Conservation (phyloP, 2,329 filamentous ascomycete genomes). For the Metarhizium guizhouense region DNA sequence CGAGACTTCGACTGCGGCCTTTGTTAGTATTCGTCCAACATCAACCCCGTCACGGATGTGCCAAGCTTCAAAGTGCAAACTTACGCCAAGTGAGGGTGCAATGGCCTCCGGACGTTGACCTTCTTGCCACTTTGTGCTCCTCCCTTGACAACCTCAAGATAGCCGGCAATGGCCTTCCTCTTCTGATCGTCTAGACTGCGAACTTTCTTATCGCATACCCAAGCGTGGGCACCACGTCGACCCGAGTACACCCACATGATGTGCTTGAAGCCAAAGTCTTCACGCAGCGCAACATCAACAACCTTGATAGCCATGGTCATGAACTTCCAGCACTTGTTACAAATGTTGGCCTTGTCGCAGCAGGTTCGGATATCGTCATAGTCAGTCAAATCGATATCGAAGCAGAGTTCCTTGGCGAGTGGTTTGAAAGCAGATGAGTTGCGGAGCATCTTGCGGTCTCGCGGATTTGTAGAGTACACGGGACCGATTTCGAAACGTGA, state of each 20-base stretch:
- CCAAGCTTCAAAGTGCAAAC: conserved; percentile 14
- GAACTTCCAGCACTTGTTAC: conserved; percentile 89
- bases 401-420: conserved; percentile 86
- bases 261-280: conserved; percentile 95
- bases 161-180: conserved; percentile 75
- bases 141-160: conserved; percentile 83
- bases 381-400: conserved; percentile 98
- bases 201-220: conserved; percentile 89
- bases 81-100: conserved; percentile 81
- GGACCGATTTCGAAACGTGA: conserved; percentile 97
- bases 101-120: conserved; percentile 72
- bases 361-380: conserved; percentile 96
- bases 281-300: conserved; percentile 73
- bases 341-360: conserved; percentile 89
- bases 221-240: conserved; percentile 91
- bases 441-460: conserved; percentile 80
- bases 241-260: conserved; percentile 99
- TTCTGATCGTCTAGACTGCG: conserved; percentile 78
- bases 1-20: conserved; percentile 60
- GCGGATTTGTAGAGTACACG: conserved; percentile 89
- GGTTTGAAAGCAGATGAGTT: conserved; percentile 78
- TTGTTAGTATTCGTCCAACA: conserved; percentile 7
- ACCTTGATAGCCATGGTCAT: conserved; percentile 98
- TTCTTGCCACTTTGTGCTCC: conserved; percentile 79
- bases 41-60: neutral